A percentile compares a stretch with the other conserved stretches of the same genome.
Evolutionary conservation across 371 early-diverging fungal genomes (phyloP).

Genomic region (Syncephalis plumigaleata): DNA sequence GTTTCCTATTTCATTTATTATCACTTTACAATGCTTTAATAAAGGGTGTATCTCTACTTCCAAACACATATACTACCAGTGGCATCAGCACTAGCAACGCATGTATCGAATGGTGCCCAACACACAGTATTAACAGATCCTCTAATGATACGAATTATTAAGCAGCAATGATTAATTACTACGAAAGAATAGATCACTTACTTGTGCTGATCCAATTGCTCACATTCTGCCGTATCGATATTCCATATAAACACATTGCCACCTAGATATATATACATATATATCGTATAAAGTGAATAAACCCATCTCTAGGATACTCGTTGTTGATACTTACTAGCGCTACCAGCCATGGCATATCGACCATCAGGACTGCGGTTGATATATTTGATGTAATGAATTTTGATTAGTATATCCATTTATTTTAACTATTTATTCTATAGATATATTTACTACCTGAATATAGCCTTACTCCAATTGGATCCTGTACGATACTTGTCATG

Average conservation of each 20-base stretch:
- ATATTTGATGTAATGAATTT: too few species aligned
- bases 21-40: too few species aligned
- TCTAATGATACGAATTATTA: not conserved
- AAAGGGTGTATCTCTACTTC: conserved; percentile 6
- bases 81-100: conserved; percentile 54
- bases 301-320: too few species aligned
- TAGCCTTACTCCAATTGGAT: conserved; percentile 75
- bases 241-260: conserved; percentile 69
- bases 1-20: too few species aligned
- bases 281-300: not conserved
- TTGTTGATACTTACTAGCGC: conserved; percentile 21
- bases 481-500: conserved; percentile 62
- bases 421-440: not conserved
- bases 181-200: conserved; percentile 8
- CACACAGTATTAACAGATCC: conserved; percentile 24
- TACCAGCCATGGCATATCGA: conserved; percentile 65
- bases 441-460: conserved; percentile 36
- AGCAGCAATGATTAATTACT: not conserved
- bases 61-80: conserved; percentile 44
- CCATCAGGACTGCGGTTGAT: conserved; percentile 83
- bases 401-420: conserved; percentile 3
- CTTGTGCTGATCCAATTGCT: conserved; percentile 28
- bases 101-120: conserved; percentile 38
- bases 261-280: conserved; percentile 17
- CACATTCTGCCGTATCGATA: conserved; percentile 23